Percentiles rank a stretch among this genome's conserved stretches.
Evolutionary conservation across 2,329 filamentous ascomycete species (phyloP).

Genomic region (Arthrinium puccinioides): DNA sequence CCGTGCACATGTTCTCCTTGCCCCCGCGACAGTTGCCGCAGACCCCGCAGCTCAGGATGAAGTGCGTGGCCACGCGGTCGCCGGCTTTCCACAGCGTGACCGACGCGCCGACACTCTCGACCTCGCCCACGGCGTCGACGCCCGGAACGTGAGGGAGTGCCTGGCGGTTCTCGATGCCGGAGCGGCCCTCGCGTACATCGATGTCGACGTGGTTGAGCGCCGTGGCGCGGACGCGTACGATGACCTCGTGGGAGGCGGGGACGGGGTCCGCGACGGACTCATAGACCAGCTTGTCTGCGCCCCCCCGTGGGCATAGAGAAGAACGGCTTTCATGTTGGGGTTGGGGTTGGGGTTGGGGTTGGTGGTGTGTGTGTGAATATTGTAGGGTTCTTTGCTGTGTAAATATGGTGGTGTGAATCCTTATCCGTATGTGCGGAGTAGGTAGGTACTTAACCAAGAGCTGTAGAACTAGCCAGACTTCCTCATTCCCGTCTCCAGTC

Average conservation of each 20-base stretch:
- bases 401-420: too few species aligned
- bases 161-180: constrained; percentile 1
- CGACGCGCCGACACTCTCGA: too few species aligned
- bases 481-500: too few species aligned
- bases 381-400: too few species aligned
- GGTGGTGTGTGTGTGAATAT: too few species aligned
- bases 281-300: not conserved
- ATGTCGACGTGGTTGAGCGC: constrained; percentile 4
- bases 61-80: constrained; percentile 3
- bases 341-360: too few species aligned
- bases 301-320: not conserved
- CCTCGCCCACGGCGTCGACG: constrained; percentile 2
- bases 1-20: too few species aligned
- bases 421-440: too few species aligned
- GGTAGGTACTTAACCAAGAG: too few species aligned
- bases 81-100: not conserved
- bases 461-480: too few species aligned
- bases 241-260: not conserved
- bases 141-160: constrained; percentile 1
- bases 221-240: constrained; percentile 1
- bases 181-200: constrained; percentile 2
- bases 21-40: too few species aligned
- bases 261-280: constrained; percentile 1
- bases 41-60: not conserved
- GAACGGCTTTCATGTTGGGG: constrained; percentile 4